These are phyloP conservation scores for Haematococcus lacustris DNA, from an alignment of 139 green algal species.

Conservation along the genomic window DNA sequence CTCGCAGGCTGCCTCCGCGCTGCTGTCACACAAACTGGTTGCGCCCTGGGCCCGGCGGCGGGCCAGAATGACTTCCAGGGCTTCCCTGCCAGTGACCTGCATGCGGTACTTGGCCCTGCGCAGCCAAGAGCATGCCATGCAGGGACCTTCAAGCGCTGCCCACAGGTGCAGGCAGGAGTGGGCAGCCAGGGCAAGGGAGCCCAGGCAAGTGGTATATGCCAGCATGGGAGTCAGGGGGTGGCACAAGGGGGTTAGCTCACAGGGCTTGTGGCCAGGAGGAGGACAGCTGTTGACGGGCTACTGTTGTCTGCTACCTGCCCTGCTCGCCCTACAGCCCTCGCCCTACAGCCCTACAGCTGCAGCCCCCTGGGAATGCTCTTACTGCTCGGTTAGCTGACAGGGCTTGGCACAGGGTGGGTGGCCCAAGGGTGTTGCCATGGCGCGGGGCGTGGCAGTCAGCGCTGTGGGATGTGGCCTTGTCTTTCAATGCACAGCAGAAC, in stretches of 20 bases:
- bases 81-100: conserved; percentile 41
- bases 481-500: not conserved
- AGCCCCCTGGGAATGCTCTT: too few relatives aligned
- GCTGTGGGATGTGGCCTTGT: not conserved
- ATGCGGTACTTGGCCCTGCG: conserved; percentile 32
- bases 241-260: not conserved
- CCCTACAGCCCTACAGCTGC: too few relatives aligned
- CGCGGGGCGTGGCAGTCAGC: too few relatives aligned
- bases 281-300: not conserved
- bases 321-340: not conserved
- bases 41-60: not conserved
- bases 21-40: not conserved
- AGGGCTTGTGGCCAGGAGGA: not conserved
- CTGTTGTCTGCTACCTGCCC: not conserved
- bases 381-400: too few relatives aligned
- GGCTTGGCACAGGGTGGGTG: too few relatives aligned
- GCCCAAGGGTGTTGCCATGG: too few relatives aligned
- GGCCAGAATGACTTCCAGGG: conserved; percentile 28
- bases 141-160: not conserved
- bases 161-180: conserved; percentile 1
- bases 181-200: conserved; percentile 40
- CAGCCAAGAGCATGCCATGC: not conserved
- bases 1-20: not conserved
- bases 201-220: conserved; percentile 1
- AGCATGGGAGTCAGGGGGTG: too few relatives aligned